Base-by-base conservation (phyloP, 2,329 filamentous ascomycete genomes). In the Calonectria crousiana region DNA sequence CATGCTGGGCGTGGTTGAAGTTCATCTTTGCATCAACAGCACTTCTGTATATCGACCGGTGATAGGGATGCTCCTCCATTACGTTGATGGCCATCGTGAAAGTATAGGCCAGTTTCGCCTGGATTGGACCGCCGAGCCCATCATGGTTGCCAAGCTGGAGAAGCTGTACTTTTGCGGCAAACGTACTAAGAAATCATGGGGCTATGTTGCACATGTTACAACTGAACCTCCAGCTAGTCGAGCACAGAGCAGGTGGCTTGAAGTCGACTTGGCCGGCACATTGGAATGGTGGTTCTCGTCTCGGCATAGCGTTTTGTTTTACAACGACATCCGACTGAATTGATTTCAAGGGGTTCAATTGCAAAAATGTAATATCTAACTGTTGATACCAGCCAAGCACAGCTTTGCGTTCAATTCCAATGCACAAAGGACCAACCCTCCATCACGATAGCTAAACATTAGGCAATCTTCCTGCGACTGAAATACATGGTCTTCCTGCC, bases 201-300 rank as follows among this genome's bases (percentile, higher is more conserved):
- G 49, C 14, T 72, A 69, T 44, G 66, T 75, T 26, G 49, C 69
- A 20, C 34, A 11, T 11, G 53, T 65, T 28, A 68, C 64, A 44
- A 65, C 70, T 30, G n/a, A 28, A 44, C 34, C 13, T n/a, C 67
- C 70, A n/a, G 34, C n/a, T 5, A 58, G 52, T 13, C 52, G 41
- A 58, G 38, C 6, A 30, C 28, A 62, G 51, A 14, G 38, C 38
- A n/a, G 41, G 2, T 69, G 52, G 67, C 67, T 62, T 69, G 38
- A 62, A 14, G 67, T 62, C 28, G 26, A 3, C 20, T 14, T 11
- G 16, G 30, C 52, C 14, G 52, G 67, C 30, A 69, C 38, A 20
- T 51, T 60, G 28, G 67, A 69, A 60, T 69, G 67, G 38, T 69
- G 67, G 67, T 69, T 69, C 67, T 62, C 67, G 8, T 62, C 38